Percentiles rank a stretch among this genome's conserved stretches.
Conservation (phyloP, 352 stramenopile species). For the Phytophthora sansomeana region DNA sequence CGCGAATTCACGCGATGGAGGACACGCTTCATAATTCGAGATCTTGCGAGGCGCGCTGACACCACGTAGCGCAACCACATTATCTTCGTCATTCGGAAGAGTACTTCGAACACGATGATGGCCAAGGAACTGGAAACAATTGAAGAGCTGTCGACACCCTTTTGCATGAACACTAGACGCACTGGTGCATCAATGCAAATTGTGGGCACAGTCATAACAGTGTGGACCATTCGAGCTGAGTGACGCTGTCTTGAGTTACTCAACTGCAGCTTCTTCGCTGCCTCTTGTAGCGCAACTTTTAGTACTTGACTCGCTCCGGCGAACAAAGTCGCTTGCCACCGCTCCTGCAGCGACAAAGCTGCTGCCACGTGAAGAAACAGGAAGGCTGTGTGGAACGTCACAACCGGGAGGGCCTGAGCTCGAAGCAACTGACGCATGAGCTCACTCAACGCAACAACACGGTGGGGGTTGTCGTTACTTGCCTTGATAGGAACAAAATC, state of each 20-base stretch:
- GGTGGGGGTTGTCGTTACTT: neutral
- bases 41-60: slow-evolving; percentile 29
- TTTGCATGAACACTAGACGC: slow-evolving; percentile 47
- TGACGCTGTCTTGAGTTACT: slow-evolving; percentile 20
- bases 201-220: slow-evolving; percentile 41
- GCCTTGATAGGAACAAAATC: neutral
- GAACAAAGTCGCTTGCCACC: slow-evolving; percentile 40
- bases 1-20: slow-evolving; percentile 46
- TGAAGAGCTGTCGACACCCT: slow-evolving; percentile 17
- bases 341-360: slow-evolving; percentile 18
- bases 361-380: slow-evolving; percentile 36
- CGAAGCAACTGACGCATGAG: slow-evolving; percentile 15
- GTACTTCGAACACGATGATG: slow-evolving; percentile 38
- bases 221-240: slow-evolving; percentile 32
- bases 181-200: slow-evolving; percentile 44
- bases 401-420: slow-evolving; percentile 11
- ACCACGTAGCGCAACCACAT: slow-evolving; percentile 33
- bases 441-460: slow-evolving; percentile 2
- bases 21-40: slow-evolving; percentile 37
- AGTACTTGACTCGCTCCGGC: slow-evolving; percentile 33
- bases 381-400: slow-evolving; percentile 26
- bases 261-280: slow-evolving; percentile 35
- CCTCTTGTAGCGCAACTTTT: slow-evolving; percentile 45
- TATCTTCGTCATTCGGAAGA: slow-evolving; percentile 51
- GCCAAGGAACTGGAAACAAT: slow-evolving; percentile 31